Conservation (phyloP, 306 rosid species). For the Notholithocarpus densiflorus region DNA sequence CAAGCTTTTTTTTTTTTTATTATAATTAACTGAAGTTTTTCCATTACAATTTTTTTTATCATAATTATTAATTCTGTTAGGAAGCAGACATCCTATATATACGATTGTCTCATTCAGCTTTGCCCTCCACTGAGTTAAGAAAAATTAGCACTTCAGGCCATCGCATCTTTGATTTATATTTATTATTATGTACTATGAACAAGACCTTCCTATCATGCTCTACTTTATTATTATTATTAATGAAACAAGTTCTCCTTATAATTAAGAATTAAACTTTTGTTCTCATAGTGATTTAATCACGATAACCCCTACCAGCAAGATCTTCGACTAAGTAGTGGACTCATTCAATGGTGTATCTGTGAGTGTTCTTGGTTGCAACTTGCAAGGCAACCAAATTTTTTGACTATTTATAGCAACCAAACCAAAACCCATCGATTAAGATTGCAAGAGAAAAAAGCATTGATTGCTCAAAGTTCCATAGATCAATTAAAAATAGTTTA, state of each 20-base stretch:
- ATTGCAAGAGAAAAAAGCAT: too few species aligned
- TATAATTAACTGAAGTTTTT: background rate
- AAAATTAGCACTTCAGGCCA: background rate
- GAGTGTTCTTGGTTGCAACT: too few species aligned
- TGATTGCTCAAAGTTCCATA: too few species aligned
- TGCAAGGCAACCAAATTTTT: too few species aligned
- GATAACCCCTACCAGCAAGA: too few species aligned
- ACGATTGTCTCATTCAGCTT: background rate
- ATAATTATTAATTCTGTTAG: background rate
- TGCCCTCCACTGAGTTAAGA: background rate
- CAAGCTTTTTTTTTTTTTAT: background rate
- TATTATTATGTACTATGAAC: background rate
- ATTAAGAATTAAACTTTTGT: background rate
- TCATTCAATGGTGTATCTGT: too few species aligned
- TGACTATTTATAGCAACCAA: too few species aligned
- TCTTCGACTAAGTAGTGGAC: too few species aligned
- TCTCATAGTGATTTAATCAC: background rate
- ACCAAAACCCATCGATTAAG: too few species aligned
- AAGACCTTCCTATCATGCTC: background rate
- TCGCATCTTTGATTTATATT: too few species aligned
- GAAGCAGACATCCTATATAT: background rate
- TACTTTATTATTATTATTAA: background rate
- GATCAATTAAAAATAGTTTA: too few species aligned
- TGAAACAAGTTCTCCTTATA: background rate
- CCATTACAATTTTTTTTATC: background rate